Conservation (phyloP, 208 protist species). For the Wallacemonas sp. region DNA sequence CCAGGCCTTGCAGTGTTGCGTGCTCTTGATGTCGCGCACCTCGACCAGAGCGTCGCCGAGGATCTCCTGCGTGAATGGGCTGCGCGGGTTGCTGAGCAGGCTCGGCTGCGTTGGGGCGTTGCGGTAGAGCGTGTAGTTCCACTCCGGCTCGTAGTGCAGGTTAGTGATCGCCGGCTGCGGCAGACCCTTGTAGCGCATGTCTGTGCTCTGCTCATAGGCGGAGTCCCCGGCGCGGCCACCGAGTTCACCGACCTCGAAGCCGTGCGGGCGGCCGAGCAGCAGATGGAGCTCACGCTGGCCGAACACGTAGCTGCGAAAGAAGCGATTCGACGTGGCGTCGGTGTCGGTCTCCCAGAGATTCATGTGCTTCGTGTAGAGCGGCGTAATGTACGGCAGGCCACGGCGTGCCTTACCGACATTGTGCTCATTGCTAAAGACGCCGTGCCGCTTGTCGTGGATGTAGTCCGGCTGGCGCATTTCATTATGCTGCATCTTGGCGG, state of each 20-base stretch:
- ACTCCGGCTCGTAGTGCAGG: conserved; percentile 82
- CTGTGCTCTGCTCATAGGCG: conserved; percentile 68
- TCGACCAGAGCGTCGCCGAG: conserved; percentile 74
- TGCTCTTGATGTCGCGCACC: conserved; percentile 78
- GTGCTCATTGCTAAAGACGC: conserved; percentile 81
- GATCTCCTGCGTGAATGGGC: conserved; percentile 63
- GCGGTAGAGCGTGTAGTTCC: conserved; percentile 79
- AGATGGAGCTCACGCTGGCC: conserved; percentile 78
- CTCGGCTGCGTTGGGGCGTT: conserved; percentile 47
- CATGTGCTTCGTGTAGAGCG: conserved; percentile 81
- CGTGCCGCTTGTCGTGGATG: conserved; percentile 87
- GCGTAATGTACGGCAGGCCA: conserved; percentile 74
- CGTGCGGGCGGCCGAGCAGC: conserved; percentile 71
- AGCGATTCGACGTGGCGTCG: conserved; percentile 83
- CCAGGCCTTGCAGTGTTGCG: conserved; percentile 88
- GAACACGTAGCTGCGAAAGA: conserved; percentile 81
- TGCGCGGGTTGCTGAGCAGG: conserved; percentile 64
- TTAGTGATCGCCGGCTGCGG: conserved; percentile 74
- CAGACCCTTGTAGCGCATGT: conserved; percentile 78
- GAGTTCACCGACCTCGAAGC: conserved; percentile 63
- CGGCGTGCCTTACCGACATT: conserved; percentile 74
- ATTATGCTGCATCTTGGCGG: conserved; percentile 70
- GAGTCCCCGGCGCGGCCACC: conserved; percentile 61
- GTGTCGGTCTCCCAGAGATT: conserved; percentile 89
- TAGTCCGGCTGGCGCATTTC: conserved; percentile 83